Conservation (phyloP, 2,329 filamentous ascomycete species). For the Cladobotryum protrusum region DNA sequence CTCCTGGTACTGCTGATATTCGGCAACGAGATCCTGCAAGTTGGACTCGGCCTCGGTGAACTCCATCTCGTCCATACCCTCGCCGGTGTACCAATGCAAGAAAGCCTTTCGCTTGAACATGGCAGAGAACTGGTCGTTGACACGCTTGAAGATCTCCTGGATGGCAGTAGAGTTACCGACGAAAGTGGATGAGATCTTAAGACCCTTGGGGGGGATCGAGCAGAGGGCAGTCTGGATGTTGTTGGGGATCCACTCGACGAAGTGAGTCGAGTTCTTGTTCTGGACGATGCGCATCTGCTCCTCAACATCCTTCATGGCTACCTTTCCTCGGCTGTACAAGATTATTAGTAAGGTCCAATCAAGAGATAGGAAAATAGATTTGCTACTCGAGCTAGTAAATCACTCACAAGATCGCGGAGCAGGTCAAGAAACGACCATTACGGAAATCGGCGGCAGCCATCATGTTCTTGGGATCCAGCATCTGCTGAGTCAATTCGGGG, state of each 20-base stretch:
- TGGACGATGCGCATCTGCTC: constrained; percentile 99
- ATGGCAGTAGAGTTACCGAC: constrained; percentile 99
- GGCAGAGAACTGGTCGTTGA: constrained; percentile 97
- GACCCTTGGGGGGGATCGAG: constrained; percentile 92
- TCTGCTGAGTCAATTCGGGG: constrained; percentile 97
- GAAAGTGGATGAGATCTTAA: constrained; percentile 98
- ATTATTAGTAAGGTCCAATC: constrained; percentile 38
- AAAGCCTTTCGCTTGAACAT: constrained; percentile 99
- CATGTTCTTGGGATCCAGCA: constrained; percentile 99
- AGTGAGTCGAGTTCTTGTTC: constrained; percentile 99
- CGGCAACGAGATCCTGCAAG: constrained; percentile 99
- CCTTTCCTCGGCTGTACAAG: constrained; percentile 69
- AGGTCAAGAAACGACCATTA: constrained; percentile 98
- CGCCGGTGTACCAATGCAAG: constrained; percentile 99
- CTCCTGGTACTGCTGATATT: constrained; percentile 99
- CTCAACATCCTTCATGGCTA: constrained; percentile 99
- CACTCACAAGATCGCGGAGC: constrained; percentile 80
- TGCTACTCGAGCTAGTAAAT: background rate
- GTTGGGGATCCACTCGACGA: constrained; percentile 99
- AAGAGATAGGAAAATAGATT: background rate
- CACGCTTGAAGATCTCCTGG: constrained; percentile 99
- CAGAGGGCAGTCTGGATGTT: constrained; percentile 99
- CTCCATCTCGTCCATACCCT: constrained; percentile 99
- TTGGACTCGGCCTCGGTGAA: constrained; percentile 99
- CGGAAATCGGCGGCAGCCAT: constrained; percentile 99